Conservation (phyloP, 228 moss, liverwort and hornwort species). For the Sphagnum fallax region DNA sequence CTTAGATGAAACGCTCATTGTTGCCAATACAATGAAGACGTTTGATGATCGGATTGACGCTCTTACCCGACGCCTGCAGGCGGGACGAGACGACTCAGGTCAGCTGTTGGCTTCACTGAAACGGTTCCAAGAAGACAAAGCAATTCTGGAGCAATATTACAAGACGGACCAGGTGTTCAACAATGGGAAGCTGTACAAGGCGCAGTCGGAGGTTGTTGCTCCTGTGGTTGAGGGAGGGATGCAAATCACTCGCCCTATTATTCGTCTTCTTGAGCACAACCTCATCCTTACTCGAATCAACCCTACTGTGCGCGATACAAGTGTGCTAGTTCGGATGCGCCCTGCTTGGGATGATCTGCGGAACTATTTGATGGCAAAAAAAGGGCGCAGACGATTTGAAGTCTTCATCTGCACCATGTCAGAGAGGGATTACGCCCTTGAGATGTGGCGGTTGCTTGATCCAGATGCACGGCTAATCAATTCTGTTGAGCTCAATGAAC, state of each 20-base stretch:
- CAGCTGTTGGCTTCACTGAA: constrained; percentile 59
- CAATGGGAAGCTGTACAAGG: constrained; percentile 78
- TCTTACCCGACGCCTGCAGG: constrained; percentile 47
- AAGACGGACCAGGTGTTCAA: constrained; percentile 93
- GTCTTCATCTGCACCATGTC: constrained; percentile 99
- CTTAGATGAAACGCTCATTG: constrained; percentile 97
- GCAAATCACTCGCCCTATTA: constrained; percentile 78
- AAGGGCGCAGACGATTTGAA: constrained; percentile 97
- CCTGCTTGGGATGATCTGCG: constrained; percentile 96
- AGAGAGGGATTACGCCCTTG: constrained; percentile 95
- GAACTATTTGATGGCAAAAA: constrained; percentile 88
- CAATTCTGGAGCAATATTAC: constrained; percentile 85
- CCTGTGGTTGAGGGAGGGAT: constrained; percentile 82
- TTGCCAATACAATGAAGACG: constrained; percentile 90
- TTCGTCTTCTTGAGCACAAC: constrained; percentile 80
- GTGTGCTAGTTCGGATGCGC: constrained; percentile 87
- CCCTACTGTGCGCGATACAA: constrained; percentile 87
- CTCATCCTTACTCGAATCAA: constrained; percentile 97
- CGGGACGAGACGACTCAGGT: constrained; percentile 55
- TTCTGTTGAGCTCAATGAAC: constrained; percentile 87
- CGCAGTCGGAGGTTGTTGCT: constrained; percentile 84
- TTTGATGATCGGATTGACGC: constrained; percentile 93
- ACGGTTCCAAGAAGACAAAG: constrained; percentile 93
- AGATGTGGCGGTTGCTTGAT: constrained; percentile 99
- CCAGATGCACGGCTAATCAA: constrained; percentile 87